A percentile compares a stretch with the other conserved stretches of the same genome.
These are phyloP conservation scores for Quillaja saponaria DNA, from an alignment of 306 rosid species.

Conservation along the genomic window DNA sequence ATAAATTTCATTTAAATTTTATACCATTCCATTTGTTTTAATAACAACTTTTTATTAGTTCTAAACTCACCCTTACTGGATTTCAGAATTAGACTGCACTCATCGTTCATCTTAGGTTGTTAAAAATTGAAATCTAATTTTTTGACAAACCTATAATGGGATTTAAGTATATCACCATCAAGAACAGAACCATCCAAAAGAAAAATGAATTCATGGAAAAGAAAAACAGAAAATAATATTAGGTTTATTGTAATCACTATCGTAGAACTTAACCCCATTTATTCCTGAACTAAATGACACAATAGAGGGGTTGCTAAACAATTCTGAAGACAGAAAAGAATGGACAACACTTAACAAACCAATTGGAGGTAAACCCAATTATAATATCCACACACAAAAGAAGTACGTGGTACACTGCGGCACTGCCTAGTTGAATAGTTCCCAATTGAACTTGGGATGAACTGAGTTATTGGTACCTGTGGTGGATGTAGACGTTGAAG, in stretches of 20 bases:
- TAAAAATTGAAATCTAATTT: conserved; percentile 5
- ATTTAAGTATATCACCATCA: conserved; percentile 13
- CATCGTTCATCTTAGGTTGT: conserved; percentile 12
- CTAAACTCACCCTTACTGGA: too few species aligned
- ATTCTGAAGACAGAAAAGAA: conserved; percentile 90
- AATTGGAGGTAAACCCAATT: conserved; percentile 49
- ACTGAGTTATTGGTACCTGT: conserved; percentile 43
- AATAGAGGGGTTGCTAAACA: conserved; percentile 47
- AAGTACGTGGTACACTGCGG: conserved; percentile 29
- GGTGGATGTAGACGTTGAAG: conserved; percentile 43
- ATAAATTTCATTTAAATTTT: too few species aligned
- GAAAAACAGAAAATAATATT: conserved; percentile 36
- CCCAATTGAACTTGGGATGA: conserved; percentile 81
- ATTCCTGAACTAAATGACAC: conserved; percentile 53
- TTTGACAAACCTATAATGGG: conserved; percentile 13
- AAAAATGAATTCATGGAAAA: conserved; percentile 33
- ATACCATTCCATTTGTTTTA: too few species aligned
- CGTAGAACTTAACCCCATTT: conserved; percentile 65
- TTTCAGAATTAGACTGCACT: conserved; percentile 11
- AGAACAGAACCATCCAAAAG: conserved; percentile 39
- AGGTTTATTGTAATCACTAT: conserved; percentile 47
- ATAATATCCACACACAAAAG: conserved; percentile 55
- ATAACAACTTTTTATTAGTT: too few species aligned
- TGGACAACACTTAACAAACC: conserved; percentile 59
- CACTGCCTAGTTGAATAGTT: conserved; percentile 57